Base-by-base conservation (phyloP, 1,284 basidiomycete genomes). In the Boletus mariae region DNA sequence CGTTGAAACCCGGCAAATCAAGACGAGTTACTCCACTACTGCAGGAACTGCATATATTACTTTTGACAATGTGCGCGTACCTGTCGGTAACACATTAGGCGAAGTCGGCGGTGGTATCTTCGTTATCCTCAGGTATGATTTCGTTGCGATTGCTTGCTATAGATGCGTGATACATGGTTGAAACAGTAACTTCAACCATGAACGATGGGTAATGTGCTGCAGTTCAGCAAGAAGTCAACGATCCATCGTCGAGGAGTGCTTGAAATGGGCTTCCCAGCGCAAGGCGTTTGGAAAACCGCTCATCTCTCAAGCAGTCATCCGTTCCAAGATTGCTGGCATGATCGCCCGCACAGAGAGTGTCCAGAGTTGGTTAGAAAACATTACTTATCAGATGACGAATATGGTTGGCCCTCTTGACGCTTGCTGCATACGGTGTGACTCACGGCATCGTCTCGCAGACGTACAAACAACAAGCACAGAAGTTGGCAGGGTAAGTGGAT, bases 331-430 rank as follows among this genome's bases (percentile, higher is more conserved):
- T 47, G 87, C 86, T 0, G 68, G 69, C 34, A 87, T 90, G 84
- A 85, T 90, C 55, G 80, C 85, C 28, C 83, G 87, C 15, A 42
- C 62, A 4, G 68, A 71, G 71, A 78, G 82, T 0, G 76, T 79
- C 12, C 94, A 97, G 67, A 83, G 80, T 45, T 97, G 93, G 92
- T 74, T 96, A 26, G 94, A 98, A 74, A 88, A 83, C 65, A 75
- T 96, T 57, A 95, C 93, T 0, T 85, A 87, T 69, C 94, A 96
- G 72, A 96, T 96, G 94, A 85, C 81, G 67, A 85, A 94, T 62
- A 94, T 94, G 91, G 82, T 81, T 20, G 49, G 67, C 51, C 31
- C 40, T 12, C 13, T 8, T 45, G 52, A 32, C 28, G 5, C 17
- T 45, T 28, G 5, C 17, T 7, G 29, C 32, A 32, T 15, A 38